Percentiles rank a stretch among this genome's conserved stretches.
These are phyloP conservation scores for Aspergillus novoparasiticus DNA, from an alignment of 2,329 filamentous ascomycete genomes.

Conservation along the genomic window DNA sequence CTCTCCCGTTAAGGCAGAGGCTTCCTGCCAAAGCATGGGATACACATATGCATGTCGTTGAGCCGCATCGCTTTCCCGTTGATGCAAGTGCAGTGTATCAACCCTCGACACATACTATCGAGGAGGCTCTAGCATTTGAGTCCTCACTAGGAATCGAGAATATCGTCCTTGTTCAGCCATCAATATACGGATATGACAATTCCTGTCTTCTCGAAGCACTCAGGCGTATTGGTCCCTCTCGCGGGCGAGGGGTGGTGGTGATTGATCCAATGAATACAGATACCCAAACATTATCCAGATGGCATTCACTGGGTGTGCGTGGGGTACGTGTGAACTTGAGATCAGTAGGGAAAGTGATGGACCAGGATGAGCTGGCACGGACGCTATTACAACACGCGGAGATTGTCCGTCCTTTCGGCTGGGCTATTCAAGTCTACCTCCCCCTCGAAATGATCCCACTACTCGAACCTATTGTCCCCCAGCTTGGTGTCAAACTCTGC, in stretches of 20 bases:
- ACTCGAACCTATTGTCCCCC: constrained; percentile 53
- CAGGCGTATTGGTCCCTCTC: constrained; percentile 49
- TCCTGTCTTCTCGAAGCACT: constrained; percentile 60
- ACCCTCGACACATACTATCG: constrained; percentile 53
- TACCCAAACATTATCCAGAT: constrained; percentile 47
- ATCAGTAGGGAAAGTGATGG: constrained; percentile 51
- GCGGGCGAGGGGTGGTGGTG: constrained; percentile 58
- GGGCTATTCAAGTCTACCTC: constrained; percentile 63
- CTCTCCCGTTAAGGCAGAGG: constrained; percentile 23
- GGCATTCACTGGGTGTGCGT: constrained; percentile 61
- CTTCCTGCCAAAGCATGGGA: constrained; percentile 55
- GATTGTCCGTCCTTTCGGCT: constrained; percentile 53
- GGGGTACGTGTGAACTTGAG: constrained; percentile 63
- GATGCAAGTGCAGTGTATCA: constrained; percentile 53
- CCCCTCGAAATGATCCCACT: constrained; percentile 53
- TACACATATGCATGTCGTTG: constrained; percentile 66
- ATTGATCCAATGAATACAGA: constrained; percentile 53
- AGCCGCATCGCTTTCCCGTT: constrained; percentile 55
- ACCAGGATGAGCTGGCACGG: constrained; percentile 43
- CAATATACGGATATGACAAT: constrained; percentile 65
- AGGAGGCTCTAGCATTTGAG: constrained; percentile 57
- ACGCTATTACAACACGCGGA: constrained; percentile 54
- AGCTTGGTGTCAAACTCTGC: constrained; percentile 56
- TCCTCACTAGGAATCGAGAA: constrained; percentile 54
- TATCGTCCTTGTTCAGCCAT: constrained; percentile 63